phyloP scores from a whole-genome alignment of 2,329 filamentous ascomycete genomes.

The Hymenoscyphus linearis region DNA sequence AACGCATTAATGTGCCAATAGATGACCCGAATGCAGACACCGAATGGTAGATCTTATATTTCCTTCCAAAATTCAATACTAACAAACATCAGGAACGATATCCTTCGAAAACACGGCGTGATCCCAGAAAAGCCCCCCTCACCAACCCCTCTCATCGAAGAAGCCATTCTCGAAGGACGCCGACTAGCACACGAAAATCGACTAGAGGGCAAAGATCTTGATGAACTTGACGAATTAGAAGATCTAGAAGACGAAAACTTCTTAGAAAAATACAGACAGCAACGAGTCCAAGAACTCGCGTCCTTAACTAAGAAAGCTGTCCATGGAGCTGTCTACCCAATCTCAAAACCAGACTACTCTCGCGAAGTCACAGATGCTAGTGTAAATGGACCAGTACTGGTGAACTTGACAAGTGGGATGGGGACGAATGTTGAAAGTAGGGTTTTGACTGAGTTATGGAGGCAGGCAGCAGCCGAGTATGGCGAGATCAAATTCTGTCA shows the following conservation, averaged over 20 bases:
- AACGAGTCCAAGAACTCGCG: conserved; percentile 78
- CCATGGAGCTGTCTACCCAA: conserved; percentile 85
- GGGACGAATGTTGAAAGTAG: conserved; percentile 82
- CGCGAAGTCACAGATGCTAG: conserved; percentile 90
- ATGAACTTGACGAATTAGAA: conserved; percentile 89
- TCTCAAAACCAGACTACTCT: conserved; percentile 91
- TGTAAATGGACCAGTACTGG: conserved; percentile 60
- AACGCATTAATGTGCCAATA: conserved; percentile 73
- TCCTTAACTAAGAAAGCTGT: conserved; percentile 69
- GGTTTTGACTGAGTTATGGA: conserved; percentile 79
- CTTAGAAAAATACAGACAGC: conserved; percentile 79
- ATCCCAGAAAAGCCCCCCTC: conserved; percentile 98
- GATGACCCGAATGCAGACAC: conserved; percentile 96
- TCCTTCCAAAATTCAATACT: conserved; percentile 1
- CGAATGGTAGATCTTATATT: conserved; percentile 65
- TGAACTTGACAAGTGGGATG: conserved; percentile 74
- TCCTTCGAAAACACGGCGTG: conserved; percentile 90
- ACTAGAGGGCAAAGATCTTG: conserved; percentile 87
- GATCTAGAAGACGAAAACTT: conserved; percentile 94
- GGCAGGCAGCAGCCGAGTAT: conserved; percentile 75
- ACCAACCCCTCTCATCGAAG: conserved; percentile 91
- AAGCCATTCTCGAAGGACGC: conserved; percentile 80
- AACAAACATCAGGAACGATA: conserved; percentile 77
- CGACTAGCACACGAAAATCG: conserved; percentile 85
- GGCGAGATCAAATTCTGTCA: conserved; percentile 97